Conservation (phyloP, 768 basidiomycete genomes). For the Termitomyces bulborhizus region DNA sequence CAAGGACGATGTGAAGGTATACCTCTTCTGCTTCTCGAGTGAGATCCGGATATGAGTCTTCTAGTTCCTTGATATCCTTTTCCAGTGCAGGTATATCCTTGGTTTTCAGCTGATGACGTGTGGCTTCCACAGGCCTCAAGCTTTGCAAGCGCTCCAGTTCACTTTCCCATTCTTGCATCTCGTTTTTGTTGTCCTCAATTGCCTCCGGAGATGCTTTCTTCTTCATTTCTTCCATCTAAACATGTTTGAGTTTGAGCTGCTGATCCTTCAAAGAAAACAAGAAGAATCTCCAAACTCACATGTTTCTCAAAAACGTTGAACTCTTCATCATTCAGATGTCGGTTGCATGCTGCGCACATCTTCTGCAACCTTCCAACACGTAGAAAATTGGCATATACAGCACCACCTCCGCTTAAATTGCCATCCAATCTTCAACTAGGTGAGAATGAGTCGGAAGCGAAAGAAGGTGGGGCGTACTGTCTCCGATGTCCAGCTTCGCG, state of each 20-base stretch:
- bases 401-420: constrained; percentile 22
- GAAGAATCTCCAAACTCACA: constrained; percentile 40
- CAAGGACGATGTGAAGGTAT: constrained; percentile 9
- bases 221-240: constrained; percentile 60
- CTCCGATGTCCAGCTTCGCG: constrained; percentile 36
- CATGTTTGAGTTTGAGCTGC: not conserved
- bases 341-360: constrained; percentile 71
- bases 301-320: constrained; percentile 61
- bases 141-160: constrained; percentile 52
- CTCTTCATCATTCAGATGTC: constrained; percentile 50
- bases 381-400: constrained; percentile 51
- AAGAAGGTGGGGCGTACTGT: constrained; percentile 27
- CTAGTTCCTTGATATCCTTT: constrained; percentile 50
- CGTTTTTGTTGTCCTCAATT: constrained; percentile 34
- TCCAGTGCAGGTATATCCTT: constrained; percentile 67
- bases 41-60: constrained; percentile 47
- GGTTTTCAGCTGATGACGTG: constrained; percentile 45
- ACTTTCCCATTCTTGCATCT: constrained; percentile 53
- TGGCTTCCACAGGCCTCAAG: constrained; percentile 50
- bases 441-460: not conserved
- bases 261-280: not conserved
- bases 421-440: constrained; percentile 20
- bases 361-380: constrained; percentile 55
- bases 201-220: constrained; percentile 46
- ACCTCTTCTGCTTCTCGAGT: constrained; percentile 60